Evolutionary conservation across 345 rosid genomes (phyloP), one percentile per base, ranked within the genome.

Genomic region (Linum usitatissimum): DNA sequence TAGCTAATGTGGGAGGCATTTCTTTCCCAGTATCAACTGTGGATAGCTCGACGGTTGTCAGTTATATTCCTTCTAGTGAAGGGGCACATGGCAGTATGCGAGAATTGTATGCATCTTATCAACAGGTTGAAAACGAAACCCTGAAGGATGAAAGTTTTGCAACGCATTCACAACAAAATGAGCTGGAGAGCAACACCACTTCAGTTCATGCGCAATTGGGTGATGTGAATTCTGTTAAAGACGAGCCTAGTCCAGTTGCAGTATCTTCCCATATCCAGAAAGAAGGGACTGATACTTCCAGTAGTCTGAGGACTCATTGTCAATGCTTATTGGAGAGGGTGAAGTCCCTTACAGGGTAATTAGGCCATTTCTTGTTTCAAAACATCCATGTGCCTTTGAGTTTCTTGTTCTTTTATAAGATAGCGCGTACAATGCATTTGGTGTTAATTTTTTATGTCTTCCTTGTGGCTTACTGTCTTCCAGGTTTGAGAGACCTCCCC

Each of bases 271-370:
- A 64, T 73, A 84, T 78, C 30, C 58, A 62, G 55, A 64, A 64
- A 68, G 60, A 59, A 5, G 79, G 56, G 54, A 55, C 70, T 30
- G 85, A 82, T 68, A 77, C 74, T 65, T 68, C 84, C 6, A 64
- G 75, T 68, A 71, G 68, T 40, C 90, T 93, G 62, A 72, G 83
- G 76, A 70, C 68, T 53, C 81, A 72, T 65, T 77, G 82, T 5
- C 84, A 90, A 66, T 54, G 64, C 63, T 82, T 90, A 77, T 70
- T 90, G 75, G 95, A 82, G 68, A 90, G 81, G 66, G 67, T 93
- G 81, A 83, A 77, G 72, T 83, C 87, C 34, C 73, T 93, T 64
- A 66, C 81, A 77, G 83, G 83, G 99, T 93, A 31, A 31, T 6
- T 84, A 69, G 71, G 36, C 48, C 30, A 58, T 63, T 55, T 1